phyloP scores from a whole-genome alignment of 352 stramenopile species.

The Pythium myriotylum region DNA sequence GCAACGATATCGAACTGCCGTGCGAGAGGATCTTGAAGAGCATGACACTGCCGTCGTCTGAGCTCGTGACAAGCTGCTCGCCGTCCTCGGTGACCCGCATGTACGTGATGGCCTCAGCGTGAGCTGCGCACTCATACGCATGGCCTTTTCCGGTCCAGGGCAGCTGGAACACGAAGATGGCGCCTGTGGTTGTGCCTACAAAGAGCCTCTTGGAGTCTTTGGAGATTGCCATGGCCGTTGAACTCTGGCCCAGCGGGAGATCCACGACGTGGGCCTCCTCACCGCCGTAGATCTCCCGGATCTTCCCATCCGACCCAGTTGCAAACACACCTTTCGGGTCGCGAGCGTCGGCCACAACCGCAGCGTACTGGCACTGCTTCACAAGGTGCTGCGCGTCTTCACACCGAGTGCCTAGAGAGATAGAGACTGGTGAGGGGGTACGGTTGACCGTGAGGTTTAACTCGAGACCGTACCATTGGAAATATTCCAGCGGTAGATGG shows the following conservation, averaged over 20 bases:
- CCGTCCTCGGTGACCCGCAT: conserved; percentile 78
- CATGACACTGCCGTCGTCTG: conserved; percentile 64
- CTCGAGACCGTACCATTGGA: conserved; percentile 23
- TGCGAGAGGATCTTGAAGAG: conserved; percentile 53
- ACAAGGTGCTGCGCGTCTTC: conserved; percentile 77
- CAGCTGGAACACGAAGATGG: conserved; percentile 65
- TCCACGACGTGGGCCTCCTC: conserved; percentile 64
- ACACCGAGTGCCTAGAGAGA: conserved; percentile 49
- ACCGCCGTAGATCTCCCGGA: conserved; percentile 60
- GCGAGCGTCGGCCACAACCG: conserved; percentile 51
- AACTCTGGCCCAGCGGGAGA: conserved; percentile 36
- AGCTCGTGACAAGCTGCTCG: conserved; percentile 53
- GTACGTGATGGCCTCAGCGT: conserved; percentile 64
- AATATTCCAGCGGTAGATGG: conserved; percentile 81
- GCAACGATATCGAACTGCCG: too few species aligned
- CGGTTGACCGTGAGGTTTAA: too few species aligned
- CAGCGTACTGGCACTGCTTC: conserved; percentile 78
- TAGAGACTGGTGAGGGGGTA: too few species aligned
- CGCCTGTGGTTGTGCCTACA: conserved; percentile 62
- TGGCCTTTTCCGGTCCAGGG: conserved; percentile 44
- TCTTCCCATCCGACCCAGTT: conserved; percentile 63
- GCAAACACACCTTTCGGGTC: conserved; percentile 58
- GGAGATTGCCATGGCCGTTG: conserved; percentile 63
- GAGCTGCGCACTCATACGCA: conserved; percentile 51
- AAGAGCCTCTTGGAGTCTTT: conserved; percentile 69